A percentile compares a stretch with the other conserved stretches of the same genome.
Evolutionary conservation across 306 rosid species (phyloP).

Genomic region (Hippophae gyantsensis): DNA sequence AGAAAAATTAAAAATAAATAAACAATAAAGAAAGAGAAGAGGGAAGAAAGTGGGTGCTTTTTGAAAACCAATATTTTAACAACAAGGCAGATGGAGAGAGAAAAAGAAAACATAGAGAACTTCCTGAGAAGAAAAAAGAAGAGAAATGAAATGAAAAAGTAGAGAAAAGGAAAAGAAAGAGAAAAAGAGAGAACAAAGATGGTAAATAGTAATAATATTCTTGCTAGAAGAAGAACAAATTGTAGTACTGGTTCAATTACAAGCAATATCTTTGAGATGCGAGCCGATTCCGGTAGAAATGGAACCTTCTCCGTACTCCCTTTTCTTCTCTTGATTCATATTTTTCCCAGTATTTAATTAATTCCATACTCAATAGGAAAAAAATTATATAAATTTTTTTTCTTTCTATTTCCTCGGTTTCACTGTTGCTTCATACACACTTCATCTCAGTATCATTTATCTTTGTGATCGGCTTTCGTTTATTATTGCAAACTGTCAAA

Average conservation of each 20-base stretch:
- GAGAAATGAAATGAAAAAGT: slow-evolving; percentile 11
- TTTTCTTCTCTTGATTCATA: slow-evolving; percentile 60
- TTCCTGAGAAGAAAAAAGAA: not conserved
- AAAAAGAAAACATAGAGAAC: slow-evolving; percentile 2
- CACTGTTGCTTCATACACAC: slow-evolving; percentile 11
- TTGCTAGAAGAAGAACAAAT: slow-evolving; percentile 2
- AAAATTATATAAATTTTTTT: not conserved
- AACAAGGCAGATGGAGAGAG: slow-evolving; percentile 10
- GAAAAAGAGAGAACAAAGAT: slow-evolving; percentile 11
- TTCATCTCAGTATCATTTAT: slow-evolving; percentile 7
- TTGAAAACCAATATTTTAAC: slow-evolving; percentile 10
- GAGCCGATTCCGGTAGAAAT: slow-evolving; percentile 62
- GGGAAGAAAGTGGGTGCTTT: slow-evolving; percentile 16
- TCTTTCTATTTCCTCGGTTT: slow-evolving; percentile 2
- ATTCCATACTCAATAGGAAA: not conserved
- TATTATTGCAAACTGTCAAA: not conserved
- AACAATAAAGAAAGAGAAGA: not conserved
- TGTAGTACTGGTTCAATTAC: not conserved
- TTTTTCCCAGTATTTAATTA: slow-evolving; percentile 54
- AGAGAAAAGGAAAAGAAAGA: slow-evolving; percentile 16
- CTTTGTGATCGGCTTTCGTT: not conserved
- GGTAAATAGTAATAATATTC: slow-evolving; percentile 17
- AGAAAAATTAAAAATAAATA: not conserved
- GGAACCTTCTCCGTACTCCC: slow-evolving; percentile 71
- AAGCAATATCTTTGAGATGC: slow-evolving; percentile 38